These are phyloP conservation scores for Trichosporon coremiiforme DNA, from an alignment of 1,284 basidiomycete species.

Conservation along the genomic window DNA sequence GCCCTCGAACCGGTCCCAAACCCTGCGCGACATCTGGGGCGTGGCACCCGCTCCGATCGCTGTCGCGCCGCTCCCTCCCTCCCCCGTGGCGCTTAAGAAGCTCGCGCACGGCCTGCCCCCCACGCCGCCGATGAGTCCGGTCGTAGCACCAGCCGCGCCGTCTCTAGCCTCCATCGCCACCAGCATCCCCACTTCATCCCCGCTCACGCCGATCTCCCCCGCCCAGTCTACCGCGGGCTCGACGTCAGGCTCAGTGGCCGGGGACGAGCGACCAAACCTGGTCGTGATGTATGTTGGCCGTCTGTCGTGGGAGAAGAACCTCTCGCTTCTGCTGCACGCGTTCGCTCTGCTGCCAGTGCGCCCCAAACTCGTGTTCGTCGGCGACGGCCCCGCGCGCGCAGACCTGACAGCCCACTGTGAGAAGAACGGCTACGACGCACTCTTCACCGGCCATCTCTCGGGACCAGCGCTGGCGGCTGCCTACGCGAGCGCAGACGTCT, in stretches of 20 bases:
- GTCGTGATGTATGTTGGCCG: conserved; percentile 56
- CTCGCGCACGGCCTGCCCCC: conserved; percentile 50
- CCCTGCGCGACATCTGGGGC: conserved; percentile 59
- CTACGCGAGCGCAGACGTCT: conserved; percentile 62
- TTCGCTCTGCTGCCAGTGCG: conserved; percentile 43
- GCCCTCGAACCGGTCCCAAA: conserved; percentile 56
- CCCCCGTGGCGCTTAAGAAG: conserved; percentile 47
- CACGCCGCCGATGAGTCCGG: conserved; percentile 48
- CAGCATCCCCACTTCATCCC: not conserved
- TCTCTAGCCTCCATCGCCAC: not conserved
- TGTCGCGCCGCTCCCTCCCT: conserved; percentile 15
- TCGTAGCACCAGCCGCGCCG: conserved; percentile 28
- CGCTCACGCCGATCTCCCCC: not conserved
- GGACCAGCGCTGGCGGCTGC: conserved; percentile 57
- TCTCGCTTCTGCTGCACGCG: conserved; percentile 61
- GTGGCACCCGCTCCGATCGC: conserved; percentile 35
- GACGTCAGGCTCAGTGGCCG: not conserved
- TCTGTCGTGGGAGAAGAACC: conserved; percentile 64
- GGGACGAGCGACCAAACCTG: conserved; percentile 13
- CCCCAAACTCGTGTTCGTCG: conserved; percentile 62
- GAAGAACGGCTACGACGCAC: conserved; percentile 58
- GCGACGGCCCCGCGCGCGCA: conserved; percentile 61
- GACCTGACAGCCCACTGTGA: conserved; percentile 59
- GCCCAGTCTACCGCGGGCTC: not conserved
- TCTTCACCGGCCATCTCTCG: conserved; percentile 60